Evolutionary conservation across 179 eudicot genomes (phyloP).

Genomic region (Gypsophila paniculata): DNA sequence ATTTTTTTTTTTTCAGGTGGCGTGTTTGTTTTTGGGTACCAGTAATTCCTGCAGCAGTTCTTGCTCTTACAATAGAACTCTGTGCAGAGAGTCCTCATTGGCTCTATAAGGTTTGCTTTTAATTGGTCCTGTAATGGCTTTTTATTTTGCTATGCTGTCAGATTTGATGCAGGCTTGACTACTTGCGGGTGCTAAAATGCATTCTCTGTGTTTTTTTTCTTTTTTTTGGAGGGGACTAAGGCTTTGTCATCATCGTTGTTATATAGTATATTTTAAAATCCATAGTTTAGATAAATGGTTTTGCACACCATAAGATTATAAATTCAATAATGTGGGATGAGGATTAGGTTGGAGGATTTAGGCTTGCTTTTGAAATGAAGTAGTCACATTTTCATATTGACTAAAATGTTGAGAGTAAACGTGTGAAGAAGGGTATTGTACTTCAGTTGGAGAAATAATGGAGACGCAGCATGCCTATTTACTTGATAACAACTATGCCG

Average conservation of each 20-base stretch:
- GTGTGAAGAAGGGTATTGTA: background rate
- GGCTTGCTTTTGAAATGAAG: background rate
- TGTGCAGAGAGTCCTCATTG: conserved; percentile 96
- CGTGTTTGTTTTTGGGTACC: conserved; percentile 90
- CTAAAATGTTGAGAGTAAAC: background rate
- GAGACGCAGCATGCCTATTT: background rate
- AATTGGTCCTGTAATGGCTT: background rate
- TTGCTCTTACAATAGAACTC: conserved; percentile 63
- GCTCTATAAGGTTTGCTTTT: conserved; percentile 65
- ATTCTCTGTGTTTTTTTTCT: background rate
- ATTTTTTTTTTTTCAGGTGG: conserved; percentile 55
- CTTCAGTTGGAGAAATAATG: background rate
- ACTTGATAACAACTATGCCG: background rate
- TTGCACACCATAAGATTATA: background rate
- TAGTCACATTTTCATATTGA: background rate
- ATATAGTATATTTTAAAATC: background rate
- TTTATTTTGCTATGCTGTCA: background rate
- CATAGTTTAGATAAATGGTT: background rate
- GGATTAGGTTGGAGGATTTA: background rate
- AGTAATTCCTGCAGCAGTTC: conserved; percentile 66
- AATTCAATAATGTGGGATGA: background rate
- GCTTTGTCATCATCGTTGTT: background rate
- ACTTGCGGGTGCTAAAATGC: too few relatives aligned
- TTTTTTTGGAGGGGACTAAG: background rate
- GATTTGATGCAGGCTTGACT: background rate